Percentiles rank a stretch among this genome's conserved stretches.
These are phyloP conservation scores for Leccinum solheimii DNA, from an alignment of 1,284 basidiomycete genomes.

Conservation along the genomic window DNA sequence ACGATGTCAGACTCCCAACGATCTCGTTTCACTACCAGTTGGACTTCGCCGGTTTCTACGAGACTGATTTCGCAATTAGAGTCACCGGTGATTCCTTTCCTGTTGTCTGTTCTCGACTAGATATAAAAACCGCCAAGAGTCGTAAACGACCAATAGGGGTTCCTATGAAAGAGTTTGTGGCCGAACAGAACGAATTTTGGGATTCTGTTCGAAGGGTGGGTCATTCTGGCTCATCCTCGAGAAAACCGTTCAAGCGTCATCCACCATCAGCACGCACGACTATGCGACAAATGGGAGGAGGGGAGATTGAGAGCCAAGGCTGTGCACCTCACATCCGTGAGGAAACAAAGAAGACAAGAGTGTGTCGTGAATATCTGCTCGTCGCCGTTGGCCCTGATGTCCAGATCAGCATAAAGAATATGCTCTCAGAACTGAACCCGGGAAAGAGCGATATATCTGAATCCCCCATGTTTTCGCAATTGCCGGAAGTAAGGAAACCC, in stretches of 20 bases:
- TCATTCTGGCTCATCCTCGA: neutral
- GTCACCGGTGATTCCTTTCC: too few relatives aligned
- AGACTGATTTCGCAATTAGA: too few relatives aligned
- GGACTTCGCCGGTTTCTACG: too few relatives aligned
- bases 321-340: slow-evolving; percentile 1
- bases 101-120: too few relatives aligned
- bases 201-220: slow-evolving; percentile 1
- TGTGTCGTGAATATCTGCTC: slow-evolving; percentile 1
- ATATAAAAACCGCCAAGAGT: too few relatives aligned
- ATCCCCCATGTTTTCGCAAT: neutral
- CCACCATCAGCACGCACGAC: slow-evolving; percentile 4
- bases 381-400: neutral
- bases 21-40: neutral
- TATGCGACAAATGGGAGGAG: neutral
- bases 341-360: slow-evolving; percentile 9
- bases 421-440: neutral
- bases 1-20: neutral
- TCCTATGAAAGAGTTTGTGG: too few relatives aligned
- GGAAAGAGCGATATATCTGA: too few relatives aligned
- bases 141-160: too few relatives aligned
- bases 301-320: neutral
- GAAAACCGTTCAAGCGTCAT: neutral
- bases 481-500: slow-evolving; percentile 12
- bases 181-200: too few relatives aligned
- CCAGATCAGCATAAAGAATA: slow-evolving; percentile 7